A percentile compares a stretch with the other conserved stretches of the same genome.
Evolutionary conservation across 140 eudicot species (phyloP).

Genomic region (Stevia rebaudiana): DNA sequence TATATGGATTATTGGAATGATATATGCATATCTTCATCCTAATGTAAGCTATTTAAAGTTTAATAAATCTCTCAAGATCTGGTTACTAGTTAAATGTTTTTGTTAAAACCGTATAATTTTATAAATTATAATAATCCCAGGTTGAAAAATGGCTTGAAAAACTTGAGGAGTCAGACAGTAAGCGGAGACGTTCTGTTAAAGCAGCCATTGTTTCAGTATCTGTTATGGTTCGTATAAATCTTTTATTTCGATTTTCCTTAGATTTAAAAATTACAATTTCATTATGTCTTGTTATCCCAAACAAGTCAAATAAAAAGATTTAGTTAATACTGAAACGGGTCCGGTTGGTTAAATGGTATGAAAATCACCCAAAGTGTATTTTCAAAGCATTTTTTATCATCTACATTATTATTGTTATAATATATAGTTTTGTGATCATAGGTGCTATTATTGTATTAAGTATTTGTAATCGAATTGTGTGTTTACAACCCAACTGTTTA

Average conservation of each 20-base stretch:
- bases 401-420: background rate
- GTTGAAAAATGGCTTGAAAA: slow-evolving; percentile 97
- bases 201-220: slow-evolving; percentile 61
- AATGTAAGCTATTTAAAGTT: slow-evolving; percentile 50
- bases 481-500: no score
- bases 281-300: background rate
- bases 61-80: background rate
- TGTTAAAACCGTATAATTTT: background rate
- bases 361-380: background rate
- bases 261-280: background rate
- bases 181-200: slow-evolving; percentile 64
- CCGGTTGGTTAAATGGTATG: background rate
- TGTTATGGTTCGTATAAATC: slow-evolving; percentile 42
- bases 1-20: slow-evolving; percentile 97
- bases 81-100: slow-evolving; percentile 5
- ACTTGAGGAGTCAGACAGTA: slow-evolving; percentile 81
- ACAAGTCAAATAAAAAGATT: background rate
- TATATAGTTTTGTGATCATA: background rate
- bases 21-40: slow-evolving; percentile 93
- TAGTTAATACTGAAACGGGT: background rate
- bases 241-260: background rate
- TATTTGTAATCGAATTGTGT: no score
- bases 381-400: background rate
- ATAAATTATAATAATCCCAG: slow-evolving; percentile 32
- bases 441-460: background rate